A percentile compares a stretch with the other conserved stretches of the same genome.
phyloP scores from a whole-genome alignment of 2,329 filamentous ascomycete genomes.

The Exophiala bonariae region DNA sequence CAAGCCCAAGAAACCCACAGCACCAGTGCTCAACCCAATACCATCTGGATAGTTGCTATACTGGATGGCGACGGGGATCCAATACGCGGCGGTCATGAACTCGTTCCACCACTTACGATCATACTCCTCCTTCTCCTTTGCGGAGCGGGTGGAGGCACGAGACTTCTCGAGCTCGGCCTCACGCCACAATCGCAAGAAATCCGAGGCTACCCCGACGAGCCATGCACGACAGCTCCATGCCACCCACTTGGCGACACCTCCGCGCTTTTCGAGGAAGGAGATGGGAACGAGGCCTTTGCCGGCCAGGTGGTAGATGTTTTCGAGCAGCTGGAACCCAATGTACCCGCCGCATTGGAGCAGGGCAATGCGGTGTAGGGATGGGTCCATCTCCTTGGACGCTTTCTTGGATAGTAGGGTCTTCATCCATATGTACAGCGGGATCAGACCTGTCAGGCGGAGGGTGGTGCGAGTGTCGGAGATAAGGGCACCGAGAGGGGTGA shows the following conservation, averaged over 20 bases:
- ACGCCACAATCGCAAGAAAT: slow-evolving; percentile 66
- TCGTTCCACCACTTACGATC: slow-evolving; percentile 33
- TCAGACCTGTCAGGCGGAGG: slow-evolving; percentile 60
- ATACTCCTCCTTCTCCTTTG: slow-evolving; percentile 23
- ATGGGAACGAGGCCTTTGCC: slow-evolving; percentile 67
- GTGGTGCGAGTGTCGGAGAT: slow-evolving; percentile 55
- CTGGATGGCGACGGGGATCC: slow-evolving; percentile 80
- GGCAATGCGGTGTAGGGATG: slow-evolving; percentile 53
- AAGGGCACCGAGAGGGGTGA: slow-evolving; percentile 51
- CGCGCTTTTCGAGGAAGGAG: slow-evolving; percentile 37
- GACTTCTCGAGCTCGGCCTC: slow-evolving; percentile 33
- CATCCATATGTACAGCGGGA: slow-evolving; percentile 78
- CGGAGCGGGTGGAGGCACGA: slow-evolving; percentile 12
- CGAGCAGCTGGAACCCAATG: slow-evolving; percentile 71
- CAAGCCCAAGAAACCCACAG: slow-evolving; percentile 60
- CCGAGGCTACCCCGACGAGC: slow-evolving; percentile 73
- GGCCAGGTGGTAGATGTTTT: slow-evolving; percentile 79
- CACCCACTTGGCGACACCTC: slow-evolving; percentile 59
- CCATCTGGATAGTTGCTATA: slow-evolving; percentile 71
- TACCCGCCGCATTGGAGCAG: slow-evolving; percentile 69
- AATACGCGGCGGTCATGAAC: slow-evolving; percentile 41
- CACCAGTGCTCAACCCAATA: slow-evolving; percentile 54
- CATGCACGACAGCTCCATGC: slow-evolving; percentile 78
- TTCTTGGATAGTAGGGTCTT: slow-evolving; percentile 55
- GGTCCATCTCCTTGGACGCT: slow-evolving; percentile 38